These are phyloP conservation scores for Claviceps arundinis DNA, from an alignment of 2,329 filamentous ascomycete species.

Conservation along the genomic window DNA sequence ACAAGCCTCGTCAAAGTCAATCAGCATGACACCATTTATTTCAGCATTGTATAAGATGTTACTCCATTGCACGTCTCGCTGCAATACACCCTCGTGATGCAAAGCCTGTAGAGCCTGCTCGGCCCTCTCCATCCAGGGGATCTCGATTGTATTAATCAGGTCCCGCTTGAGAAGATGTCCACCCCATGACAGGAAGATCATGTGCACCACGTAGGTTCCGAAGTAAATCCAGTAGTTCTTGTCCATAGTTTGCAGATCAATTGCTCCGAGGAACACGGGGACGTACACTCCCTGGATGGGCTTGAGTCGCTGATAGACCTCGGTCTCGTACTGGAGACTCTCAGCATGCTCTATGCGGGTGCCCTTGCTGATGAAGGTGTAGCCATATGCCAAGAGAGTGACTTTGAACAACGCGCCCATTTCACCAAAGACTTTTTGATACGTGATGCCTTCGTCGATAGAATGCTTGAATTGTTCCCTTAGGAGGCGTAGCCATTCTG, in stretches of 20 bases:
- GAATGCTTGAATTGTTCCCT: conserved; percentile 16
- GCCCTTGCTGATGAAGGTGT: conserved; percentile 21
- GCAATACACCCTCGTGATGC: too few relatives aligned
- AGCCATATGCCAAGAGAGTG: too few relatives aligned
- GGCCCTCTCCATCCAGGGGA: too few relatives aligned
- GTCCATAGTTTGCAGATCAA: conserved; percentile 20
- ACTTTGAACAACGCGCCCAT: conserved; percentile 25
- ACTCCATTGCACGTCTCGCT: too few relatives aligned
- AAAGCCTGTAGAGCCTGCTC: too few relatives aligned
- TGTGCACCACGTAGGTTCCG: too few relatives aligned
- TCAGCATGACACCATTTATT: too few relatives aligned
- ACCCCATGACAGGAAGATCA: too few relatives aligned
- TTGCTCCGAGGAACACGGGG: conserved; percentile 24
- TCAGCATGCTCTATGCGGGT: conserved; percentile 19
- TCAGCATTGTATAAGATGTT: too few relatives aligned
- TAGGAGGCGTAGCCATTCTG: conserved; percentile 10
- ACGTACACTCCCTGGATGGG: conserved; percentile 21
- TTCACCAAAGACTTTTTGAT: conserved; percentile 17
- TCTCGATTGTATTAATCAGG: too few relatives aligned
- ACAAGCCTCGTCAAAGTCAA: too few relatives aligned
- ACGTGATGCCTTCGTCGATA: conserved; percentile 18
- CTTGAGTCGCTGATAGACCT: conserved; percentile 21
- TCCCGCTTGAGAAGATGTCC: too few relatives aligned
- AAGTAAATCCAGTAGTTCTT: conserved; percentile 15
- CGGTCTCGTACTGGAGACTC: conserved; percentile 22